Conservation (phyloP, 2,329 filamentous ascomycete species). For the Onygenales sp. region DNA sequence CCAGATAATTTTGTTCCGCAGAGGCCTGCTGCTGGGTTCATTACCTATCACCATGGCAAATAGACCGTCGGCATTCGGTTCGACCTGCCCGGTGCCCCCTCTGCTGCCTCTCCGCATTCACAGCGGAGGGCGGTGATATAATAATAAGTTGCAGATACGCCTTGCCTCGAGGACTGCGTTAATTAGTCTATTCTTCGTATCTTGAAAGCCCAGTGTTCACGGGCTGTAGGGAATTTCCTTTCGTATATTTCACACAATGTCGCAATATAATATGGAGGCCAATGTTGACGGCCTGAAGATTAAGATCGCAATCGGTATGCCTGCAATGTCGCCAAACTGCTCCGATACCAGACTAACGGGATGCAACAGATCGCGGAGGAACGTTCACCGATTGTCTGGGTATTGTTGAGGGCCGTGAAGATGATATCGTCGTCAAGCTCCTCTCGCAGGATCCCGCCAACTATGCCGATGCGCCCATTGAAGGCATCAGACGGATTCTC, state of each 20-base stretch:
- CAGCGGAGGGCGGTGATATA: too few species aligned
- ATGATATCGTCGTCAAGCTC: slow-evolving; percentile 69
- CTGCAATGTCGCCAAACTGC: not conserved
- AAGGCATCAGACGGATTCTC: slow-evolving; percentile 13
- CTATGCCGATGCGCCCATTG: slow-evolving; percentile 60
- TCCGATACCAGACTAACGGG: not conserved
- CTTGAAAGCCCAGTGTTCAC: too few species aligned
- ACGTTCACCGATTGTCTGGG: slow-evolving; percentile 33
- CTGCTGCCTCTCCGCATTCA: too few species aligned
- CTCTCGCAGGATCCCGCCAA: slow-evolving; percentile 79
- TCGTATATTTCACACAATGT: not conserved
- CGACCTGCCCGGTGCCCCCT: not conserved
- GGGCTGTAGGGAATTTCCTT: too few species aligned
- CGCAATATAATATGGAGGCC: not conserved
- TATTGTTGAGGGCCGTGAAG: slow-evolving; percentile 25
- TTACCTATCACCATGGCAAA: not conserved
- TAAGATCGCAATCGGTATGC: not conserved
- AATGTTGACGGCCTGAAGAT: not conserved
- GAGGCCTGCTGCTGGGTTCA: not conserved
- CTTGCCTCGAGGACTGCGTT: too few species aligned
- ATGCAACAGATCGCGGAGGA: slow-evolving; percentile 25
- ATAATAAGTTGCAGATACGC: too few species aligned
- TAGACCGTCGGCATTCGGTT: not conserved
- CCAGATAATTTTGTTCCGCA: not conserved
- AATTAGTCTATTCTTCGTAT: too few species aligned